phyloP scores from a whole-genome alignment of 1,284 basidiomycete species.

The Cryptococcus depauperatus region DNA sequence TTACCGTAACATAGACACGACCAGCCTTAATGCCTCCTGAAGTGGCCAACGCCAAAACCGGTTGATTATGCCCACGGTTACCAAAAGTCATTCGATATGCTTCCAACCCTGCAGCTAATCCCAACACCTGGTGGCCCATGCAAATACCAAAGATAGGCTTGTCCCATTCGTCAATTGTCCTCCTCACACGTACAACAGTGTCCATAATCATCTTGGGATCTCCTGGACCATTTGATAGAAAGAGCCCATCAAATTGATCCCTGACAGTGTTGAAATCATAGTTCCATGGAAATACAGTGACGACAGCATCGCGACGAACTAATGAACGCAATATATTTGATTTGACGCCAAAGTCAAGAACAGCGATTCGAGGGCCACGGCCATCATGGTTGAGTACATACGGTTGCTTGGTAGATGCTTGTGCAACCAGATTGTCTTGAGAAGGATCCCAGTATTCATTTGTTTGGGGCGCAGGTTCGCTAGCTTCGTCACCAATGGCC shows the following conservation, averaged over 20 bases:
- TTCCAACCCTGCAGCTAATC: conserved; percentile 91
- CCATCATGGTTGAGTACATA: conserved; percentile 83
- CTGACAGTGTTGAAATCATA: conserved; percentile 87
- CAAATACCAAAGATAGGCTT: conserved; percentile 96
- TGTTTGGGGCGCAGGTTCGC: conserved; percentile 53
- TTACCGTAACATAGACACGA: conserved; percentile 92
- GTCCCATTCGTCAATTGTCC: conserved; percentile 77
- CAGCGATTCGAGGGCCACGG: conserved; percentile 74
- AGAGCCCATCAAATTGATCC: conserved; percentile 88
- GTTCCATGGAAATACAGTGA: conserved; percentile 96
- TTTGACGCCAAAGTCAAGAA: conserved; percentile 95
- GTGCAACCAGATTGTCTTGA: conserved; percentile 82
- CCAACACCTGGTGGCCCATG: conserved; percentile 97
- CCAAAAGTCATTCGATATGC: conserved; percentile 81
- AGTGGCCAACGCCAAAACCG: conserved; percentile 84
- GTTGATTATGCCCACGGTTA: conserved; percentile 99
- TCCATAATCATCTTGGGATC: conserved; percentile 86
- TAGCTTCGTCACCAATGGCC: conserved; percentile 69
- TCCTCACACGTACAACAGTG: conserved; percentile 69
- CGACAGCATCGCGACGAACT: conserved; percentile 77
- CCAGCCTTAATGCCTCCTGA: conserved; percentile 89
- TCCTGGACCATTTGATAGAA: conserved; percentile 94
- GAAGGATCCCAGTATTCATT: conserved; percentile 89
- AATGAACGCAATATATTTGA: conserved; percentile 94
- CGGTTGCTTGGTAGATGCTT: conserved; percentile 76